Base-by-base conservation (phyloP, 1,284 basidiomycete genomes). In the Xanthoconium separans region DNA sequence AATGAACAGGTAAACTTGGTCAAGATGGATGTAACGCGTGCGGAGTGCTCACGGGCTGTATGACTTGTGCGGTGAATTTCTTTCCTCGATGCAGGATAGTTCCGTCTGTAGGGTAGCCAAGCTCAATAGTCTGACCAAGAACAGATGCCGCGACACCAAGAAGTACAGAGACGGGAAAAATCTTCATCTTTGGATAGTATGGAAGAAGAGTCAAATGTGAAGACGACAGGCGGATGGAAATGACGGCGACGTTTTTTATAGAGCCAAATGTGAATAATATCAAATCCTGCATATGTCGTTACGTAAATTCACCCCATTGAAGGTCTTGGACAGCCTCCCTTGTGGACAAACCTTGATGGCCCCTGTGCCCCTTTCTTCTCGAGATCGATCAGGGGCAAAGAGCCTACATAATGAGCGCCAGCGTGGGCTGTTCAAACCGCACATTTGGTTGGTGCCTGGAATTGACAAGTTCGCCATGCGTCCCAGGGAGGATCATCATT, bases 91-190 rank as follows among this genome's bases (percentile, higher is more conserved):
- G 6, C 24, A 68, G 20, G 18, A 59, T 36, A 10, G 54, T 36
- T 8, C 68, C 64, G 5, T 58, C 16, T 4, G 53, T 49, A 13
- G 69, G 69, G 22, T 36, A 6, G 34, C 65, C 66, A 6, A 71
- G 41, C 39, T 60, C 49, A 9, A 71, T 70, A 1, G 68, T 70
- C 51, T 69, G 70, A 7, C 65, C 58, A 13, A 69, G 41, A 11
- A 57, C 60, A 41, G 55, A 51, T 0, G 36, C 52, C 8, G 47
- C 56, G 5, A 44, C 53, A 12, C 48, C 27, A 20, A 41, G 33
- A 6, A 70, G 43, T 22, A 58, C 27, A 42, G 46, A 36, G 18
- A 56, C 29, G 20, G 53, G 5, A 33, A 59, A 12, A n/a, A 54
- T 5, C 40, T 53, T 67, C 66, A 69, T 69, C 16, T 42, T 50